Percentiles rank a stretch among this genome's conserved stretches.
These are phyloP conservation scores for Neocucurbitaria cava DNA, from an alignment of 2,329 filamentous ascomycete species.

Conservation along the genomic window DNA sequence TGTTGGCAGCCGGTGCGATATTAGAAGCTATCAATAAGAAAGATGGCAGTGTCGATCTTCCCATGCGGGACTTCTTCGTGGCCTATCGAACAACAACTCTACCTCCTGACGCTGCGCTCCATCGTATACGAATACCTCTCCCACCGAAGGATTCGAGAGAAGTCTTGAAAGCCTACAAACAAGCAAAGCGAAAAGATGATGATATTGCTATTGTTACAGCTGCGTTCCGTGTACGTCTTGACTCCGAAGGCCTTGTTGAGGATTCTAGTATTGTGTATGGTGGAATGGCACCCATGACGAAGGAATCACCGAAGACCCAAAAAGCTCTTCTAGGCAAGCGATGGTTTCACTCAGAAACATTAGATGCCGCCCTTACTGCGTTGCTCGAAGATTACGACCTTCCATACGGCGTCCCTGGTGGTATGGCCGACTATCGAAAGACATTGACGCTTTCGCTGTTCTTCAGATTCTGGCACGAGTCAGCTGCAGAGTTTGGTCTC, in stretches of 20 bases:
- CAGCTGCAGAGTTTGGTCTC: constrained; percentile 68
- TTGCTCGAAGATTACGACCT: constrained; percentile 85
- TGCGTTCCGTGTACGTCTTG: constrained; percentile 76
- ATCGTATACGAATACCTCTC: constrained; percentile 80
- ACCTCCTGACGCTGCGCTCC: constrained; percentile 78
- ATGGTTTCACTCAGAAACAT: constrained; percentile 78
- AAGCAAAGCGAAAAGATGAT: constrained; percentile 94
- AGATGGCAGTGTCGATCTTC: constrained; percentile 64
- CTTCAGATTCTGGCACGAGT: constrained; percentile 95
- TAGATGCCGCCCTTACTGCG: constrained; percentile 85
- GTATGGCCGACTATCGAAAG: constrained; percentile 95
- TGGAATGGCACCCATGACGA: constrained; percentile 89
- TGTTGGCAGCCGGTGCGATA: constrained; percentile 82
- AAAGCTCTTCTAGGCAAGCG: constrained; percentile 75
- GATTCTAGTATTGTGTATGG: constrained; percentile 85
- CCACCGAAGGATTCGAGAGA: constrained; percentile 71
- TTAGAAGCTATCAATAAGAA: constrained; percentile 76
- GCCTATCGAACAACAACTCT: constrained; percentile 86
- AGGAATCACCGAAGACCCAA: constrained; percentile 77
- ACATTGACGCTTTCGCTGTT: constrained; percentile 90
- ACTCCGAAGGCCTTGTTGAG: constrained; percentile 71
- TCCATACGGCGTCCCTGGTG: constrained; percentile 85
- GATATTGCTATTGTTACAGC: constrained; percentile 97
- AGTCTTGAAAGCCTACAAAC: constrained; percentile 88
- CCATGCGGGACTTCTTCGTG: constrained; percentile 88